phyloP scores from a whole-genome alignment of 2,329 filamentous ascomycete species.

The Xylariales sp. region DNA sequence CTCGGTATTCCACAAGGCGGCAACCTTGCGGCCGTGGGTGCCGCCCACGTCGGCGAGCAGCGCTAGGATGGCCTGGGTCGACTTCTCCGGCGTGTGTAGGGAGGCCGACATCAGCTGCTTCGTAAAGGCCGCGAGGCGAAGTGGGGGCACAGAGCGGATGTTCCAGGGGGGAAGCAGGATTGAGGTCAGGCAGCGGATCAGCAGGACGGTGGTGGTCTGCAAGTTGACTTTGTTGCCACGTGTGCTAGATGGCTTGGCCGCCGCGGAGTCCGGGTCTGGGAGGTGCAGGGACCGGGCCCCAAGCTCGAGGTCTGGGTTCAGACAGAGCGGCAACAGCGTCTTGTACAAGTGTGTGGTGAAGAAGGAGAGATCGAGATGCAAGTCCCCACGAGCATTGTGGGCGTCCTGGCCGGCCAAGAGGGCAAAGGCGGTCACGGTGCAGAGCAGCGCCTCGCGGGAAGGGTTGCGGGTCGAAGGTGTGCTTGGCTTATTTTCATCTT shows the following conservation, averaged over 20 bases:
- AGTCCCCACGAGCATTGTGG: constrained; percentile 72
- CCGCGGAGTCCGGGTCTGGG: constrained; percentile 54
- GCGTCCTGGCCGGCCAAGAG: constrained; percentile 91
- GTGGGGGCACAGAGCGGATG: constrained; percentile 70
- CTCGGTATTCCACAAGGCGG: constrained; percentile 89
- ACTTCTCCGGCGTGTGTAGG: constrained; percentile 88
- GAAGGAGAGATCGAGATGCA: constrained; percentile 89
- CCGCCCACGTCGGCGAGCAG: constrained; percentile 75
- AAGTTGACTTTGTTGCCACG: constrained; percentile 76
- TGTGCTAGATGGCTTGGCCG: constrained; percentile 30
- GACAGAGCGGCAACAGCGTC: constrained; percentile 71
- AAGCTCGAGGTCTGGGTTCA: constrained; percentile 83
- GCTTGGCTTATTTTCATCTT: constrained; percentile 40
- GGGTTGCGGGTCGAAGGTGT: constrained; percentile 66
- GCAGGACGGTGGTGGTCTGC: constrained; percentile 87
- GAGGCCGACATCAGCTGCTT: constrained; percentile 84
- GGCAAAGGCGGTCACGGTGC: constrained; percentile 95
- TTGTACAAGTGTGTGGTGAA: constrained; percentile 94
- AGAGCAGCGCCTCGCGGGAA: constrained; percentile 83
- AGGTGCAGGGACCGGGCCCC: constrained; percentile 69
- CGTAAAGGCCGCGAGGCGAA: constrained; percentile 84
- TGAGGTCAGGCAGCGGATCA: constrained; percentile 80
- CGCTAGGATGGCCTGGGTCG: constrained; percentile 71
- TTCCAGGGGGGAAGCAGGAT: constrained; percentile 73
- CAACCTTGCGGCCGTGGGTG: constrained; percentile 77